A percentile compares a stretch with the other conserved stretches of the same genome.
Evolutionary conservation across 306 rosid species (phyloP).

Genomic region (Malus sieversii): DNA sequence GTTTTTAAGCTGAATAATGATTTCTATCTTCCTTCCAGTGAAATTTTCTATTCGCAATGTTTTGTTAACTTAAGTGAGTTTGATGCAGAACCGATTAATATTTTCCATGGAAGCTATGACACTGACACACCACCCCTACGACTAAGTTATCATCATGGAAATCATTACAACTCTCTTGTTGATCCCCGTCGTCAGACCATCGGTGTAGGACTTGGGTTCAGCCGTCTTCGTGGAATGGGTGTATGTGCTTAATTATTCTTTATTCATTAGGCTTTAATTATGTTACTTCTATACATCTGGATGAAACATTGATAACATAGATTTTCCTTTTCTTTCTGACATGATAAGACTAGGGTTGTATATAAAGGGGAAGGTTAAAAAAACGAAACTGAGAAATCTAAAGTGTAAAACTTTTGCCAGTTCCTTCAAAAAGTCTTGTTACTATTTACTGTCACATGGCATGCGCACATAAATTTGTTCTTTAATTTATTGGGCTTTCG

Average conservation of each 20-base stretch:
- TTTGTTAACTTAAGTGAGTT: constrained; percentile 10
- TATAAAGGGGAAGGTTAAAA: neutral
- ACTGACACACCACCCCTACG: constrained; percentile 90
- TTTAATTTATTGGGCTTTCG: neutral
- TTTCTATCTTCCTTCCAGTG: neutral
- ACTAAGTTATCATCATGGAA: constrained; percentile 85
- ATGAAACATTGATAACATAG: neutral
- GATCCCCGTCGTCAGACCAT: constrained; percentile 74
- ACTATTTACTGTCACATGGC: neutral
- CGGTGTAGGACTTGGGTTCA: constrained; percentile 95
- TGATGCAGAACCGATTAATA: constrained; percentile 86
- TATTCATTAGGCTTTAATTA: neutral
- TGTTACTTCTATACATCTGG: neutral
- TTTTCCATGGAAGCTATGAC: constrained; percentile 73
- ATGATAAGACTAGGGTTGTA: neutral
- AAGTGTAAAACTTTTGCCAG: neutral
- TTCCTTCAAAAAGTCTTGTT: neutral
- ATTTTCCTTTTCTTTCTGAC: neutral
- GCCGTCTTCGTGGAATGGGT: constrained; percentile 75
- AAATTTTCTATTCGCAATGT: neutral
- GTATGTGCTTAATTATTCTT: neutral
- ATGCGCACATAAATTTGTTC: neutral
- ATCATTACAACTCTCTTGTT: constrained; percentile 94
- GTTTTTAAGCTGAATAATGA: constrained; percentile 21
- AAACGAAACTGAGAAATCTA: neutral